Evolutionary conservation across 345 rosid genomes (phyloP), one percentile per base, ranked within the genome.

Genomic region (Kernera saxatilis): DNA sequence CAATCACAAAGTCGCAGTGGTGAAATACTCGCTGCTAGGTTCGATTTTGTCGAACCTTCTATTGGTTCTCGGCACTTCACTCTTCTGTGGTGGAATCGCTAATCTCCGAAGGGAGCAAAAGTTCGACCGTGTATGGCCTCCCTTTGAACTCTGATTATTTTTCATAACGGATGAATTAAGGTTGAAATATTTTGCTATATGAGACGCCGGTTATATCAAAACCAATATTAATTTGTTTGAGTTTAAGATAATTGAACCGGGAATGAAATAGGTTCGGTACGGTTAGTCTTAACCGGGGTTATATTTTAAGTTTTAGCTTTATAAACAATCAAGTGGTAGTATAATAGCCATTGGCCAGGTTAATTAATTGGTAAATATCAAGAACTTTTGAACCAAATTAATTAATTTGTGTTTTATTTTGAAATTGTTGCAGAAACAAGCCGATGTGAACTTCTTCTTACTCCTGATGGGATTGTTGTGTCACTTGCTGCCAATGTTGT

Each of bases 1-100:
- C 70, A 78, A 88, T 51, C 11, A 55, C 75, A 93, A 91, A 56
- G 85, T 91, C 11, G 79, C 79, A 41, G 97, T 93, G 18, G 80
- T 93, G 56, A 93, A 91, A 74, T 86, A 85, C 73, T 89, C 97
- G 0, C 80, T 93, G 2, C 51, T 93, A 65, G 98, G 97, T 71
- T 93, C 98, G 26, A 81, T 93, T 22, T 81, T 91, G 60, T 93
- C 97, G 1, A 91, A 93, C 66, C 97, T 93, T 36, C 82, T 91
- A 5, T 89, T 93, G 56, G 98, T 93, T 44, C 88, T 93, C 5
- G 98, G 98, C 11, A 70, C 85, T 25, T 91, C 98, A 54, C 96
- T 93, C 40, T 86, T 93, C 8, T 87, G 82, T 6, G 97, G 98
- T 33, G 96, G 98, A 64, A 68, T 93, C 35, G 96, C 87, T 79